phyloP scores from a whole-genome alignment of 306 rosid genomes.

The Ziziphus jujuba region DNA sequence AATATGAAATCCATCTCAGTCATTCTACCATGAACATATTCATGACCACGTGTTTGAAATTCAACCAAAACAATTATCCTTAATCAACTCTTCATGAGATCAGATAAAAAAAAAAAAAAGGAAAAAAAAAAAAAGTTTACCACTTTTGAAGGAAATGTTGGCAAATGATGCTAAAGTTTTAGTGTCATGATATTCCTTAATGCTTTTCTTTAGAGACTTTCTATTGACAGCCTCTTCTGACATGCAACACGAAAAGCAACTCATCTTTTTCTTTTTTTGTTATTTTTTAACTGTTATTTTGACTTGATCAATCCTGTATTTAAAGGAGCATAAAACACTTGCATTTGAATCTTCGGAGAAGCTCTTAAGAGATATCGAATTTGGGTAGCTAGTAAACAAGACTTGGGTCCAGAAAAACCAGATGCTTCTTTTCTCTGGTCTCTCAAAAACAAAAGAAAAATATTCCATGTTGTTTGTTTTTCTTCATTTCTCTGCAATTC shows the following conservation, averaged over 20 bases:
- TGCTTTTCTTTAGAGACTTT: slow-evolving; percentile 52
- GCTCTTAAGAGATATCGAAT: slow-evolving; percentile 2
- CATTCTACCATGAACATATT: no score
- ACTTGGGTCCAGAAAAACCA: slow-evolving; percentile 43
- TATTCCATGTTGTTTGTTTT: slow-evolving; percentile 23
- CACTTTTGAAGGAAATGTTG: slow-evolving; percentile 63
- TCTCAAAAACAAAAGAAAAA: slow-evolving; percentile 7
- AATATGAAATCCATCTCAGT: no score
- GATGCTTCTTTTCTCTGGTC: slow-evolving; percentile 37
- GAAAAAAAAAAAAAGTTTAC: slow-evolving; percentile 28
- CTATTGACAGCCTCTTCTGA: slow-evolving; percentile 44
- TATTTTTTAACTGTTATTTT: slow-evolving; percentile 6
- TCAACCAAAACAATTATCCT: neutral
- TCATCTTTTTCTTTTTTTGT: slow-evolving; percentile 43
- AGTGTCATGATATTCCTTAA: slow-evolving; percentile 49
- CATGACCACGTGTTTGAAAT: neutral
- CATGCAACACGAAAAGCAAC: slow-evolving; percentile 67
- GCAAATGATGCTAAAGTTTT: slow-evolving; percentile 62
- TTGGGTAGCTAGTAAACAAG: slow-evolving; percentile 2
- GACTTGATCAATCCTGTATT: slow-evolving; percentile 28
- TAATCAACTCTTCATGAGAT: neutral
- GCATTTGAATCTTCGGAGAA: slow-evolving; percentile 26
- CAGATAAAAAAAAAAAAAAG: neutral
- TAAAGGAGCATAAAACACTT: slow-evolving; percentile 20
- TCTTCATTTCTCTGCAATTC: slow-evolving; percentile 30